Percentiles rank a stretch among this genome's conserved stretches.
Conservation (phyloP, 306 rosid species). For the Castanopsis chinensis region DNA sequence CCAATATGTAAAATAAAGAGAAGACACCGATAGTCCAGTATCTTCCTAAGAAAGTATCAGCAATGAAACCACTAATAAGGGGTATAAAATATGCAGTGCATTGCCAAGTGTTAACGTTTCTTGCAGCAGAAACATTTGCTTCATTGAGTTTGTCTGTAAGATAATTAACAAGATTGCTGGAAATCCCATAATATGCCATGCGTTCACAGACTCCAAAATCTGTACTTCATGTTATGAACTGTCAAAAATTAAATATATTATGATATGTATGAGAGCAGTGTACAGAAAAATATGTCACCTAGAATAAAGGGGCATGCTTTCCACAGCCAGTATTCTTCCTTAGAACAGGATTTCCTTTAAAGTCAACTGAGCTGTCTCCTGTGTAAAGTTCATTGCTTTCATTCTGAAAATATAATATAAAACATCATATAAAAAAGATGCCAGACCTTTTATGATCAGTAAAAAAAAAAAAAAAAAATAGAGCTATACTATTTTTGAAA, state of each 20-base stretch:
- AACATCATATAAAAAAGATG: background rate
- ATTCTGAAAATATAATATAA: constrained; percentile 39
- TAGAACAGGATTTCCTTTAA: constrained; percentile 61
- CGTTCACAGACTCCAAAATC: constrained; percentile 22
- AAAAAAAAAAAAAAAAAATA: too few relatives aligned
- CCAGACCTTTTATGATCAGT: too few relatives aligned
- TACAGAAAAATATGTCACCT: constrained; percentile 27
- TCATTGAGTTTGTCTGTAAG: constrained; percentile 28
- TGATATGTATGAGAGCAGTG: background rate
- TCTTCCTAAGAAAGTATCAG: constrained; percentile 39
- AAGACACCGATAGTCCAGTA: constrained; percentile 38
- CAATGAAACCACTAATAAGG: constrained; percentile 27
- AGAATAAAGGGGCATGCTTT: constrained; percentile 76
- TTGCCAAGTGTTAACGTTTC: constrained; percentile 28
- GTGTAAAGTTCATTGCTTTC: constrained; percentile 39
- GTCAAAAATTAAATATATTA: background rate
- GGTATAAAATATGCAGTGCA: constrained; percentile 39
- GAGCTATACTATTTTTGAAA: too few relatives aligned
- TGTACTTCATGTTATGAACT: background rate
- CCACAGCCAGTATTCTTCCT: constrained; percentile 65
- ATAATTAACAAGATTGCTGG: constrained; percentile 36
- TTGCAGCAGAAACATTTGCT: constrained; percentile 36
- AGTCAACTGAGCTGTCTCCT: constrained; percentile 73
- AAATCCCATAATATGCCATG: constrained; percentile 21
- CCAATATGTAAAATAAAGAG: constrained; percentile 21